Evolutionary conservation across 176 grass and related monocot genomes (phyloP), one percentile per base, ranked within the genome.

Genomic region (Musa beccarii): DNA sequence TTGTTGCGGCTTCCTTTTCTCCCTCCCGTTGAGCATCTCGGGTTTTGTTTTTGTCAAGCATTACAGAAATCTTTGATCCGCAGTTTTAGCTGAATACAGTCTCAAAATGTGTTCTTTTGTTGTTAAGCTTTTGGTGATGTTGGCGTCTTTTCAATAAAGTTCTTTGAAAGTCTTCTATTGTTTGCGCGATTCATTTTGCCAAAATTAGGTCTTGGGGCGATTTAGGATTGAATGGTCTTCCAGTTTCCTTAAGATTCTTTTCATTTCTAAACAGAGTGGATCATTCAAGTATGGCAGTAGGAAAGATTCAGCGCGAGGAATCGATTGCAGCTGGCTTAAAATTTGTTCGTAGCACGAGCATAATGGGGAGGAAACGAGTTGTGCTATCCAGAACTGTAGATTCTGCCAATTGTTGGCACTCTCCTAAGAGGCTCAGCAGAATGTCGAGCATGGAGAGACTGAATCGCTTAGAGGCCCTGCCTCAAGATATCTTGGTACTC

Each of bases 401-500:
- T 63, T 68, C 76, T 57, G 68, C 80, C 9, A 65, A 72, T 8
- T 59, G 29, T 73, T 10, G 28, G 79, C n/a, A 78, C 79, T 15
- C 34, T 43, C 34, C 8, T 20, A 85, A 81, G 64, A 94, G 89
- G 80, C 82, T 82, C 73, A 74, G 86, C 49, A 59, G 71, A 14
- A 76, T 78, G 43, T 72, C 86, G 69, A 73, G 75, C 26, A 71
- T 92, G 80, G 86, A 89, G 61, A 5, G 16, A 57, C 43, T 71
- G 15, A 88, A 73, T 76, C 76, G 84, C n/a, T 74, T 99, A 0
- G 86, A 89, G 23, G 84, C 77, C 10, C 72, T 95, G 63, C 91
- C 96, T 59, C 77, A 87, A 55, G 88, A 99, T 71, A 66, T 99
- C 17, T 54, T 99, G 91, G 96, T 99, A 86, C 84, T 52, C 59